Evolutionary conservation across 768 basidiomycete genomes (phyloP), one percentile per base, ranked within the genome.

Genomic region (Termitomyces sp.): DNA sequence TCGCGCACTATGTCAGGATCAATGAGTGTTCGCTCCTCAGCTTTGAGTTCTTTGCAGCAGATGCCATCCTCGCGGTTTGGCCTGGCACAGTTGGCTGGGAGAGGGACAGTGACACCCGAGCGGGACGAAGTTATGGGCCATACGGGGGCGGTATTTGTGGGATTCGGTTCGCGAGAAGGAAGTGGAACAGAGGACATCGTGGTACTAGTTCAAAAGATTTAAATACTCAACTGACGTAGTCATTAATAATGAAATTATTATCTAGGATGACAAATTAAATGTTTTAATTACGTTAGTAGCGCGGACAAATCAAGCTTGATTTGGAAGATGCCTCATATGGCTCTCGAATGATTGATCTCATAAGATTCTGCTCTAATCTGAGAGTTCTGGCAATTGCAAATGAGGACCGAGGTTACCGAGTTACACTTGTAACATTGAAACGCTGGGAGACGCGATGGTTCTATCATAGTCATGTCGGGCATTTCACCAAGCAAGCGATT

Each of bases 1-100:
- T 95, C 93, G 8, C 92, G 85, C 20, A 96, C 81, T 48, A 95
- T 74, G 61, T 95, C 93, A 0, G 94, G 94, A 68, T 96, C 84
- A 38, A 96, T 75, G 38, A 97, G 80, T 0, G 82, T 87, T 26
- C 93, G 81, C 58, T 93, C 86, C 49, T 93, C 90, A 13, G 86
- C 83, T 66, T 85, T 92, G 58, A 96, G 83, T 55, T 94, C 91
- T 65, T 92, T 89, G 76, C 94, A 97, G 73, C 94, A 96, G 4
- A 94, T 72, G 8, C 88, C 90, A 52, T 80, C 82, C 46, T 73
- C 74, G 33, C 80, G 77, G 33, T 74, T 71, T 54, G 81, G 73
- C 60, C 80, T 72, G 16, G 79, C 78, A 66, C 90, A 92, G 67
- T 85, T 84, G 22, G 81, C 73, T 6, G 76, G 72, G 3, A 83